Base-by-base conservation (phyloP, 306 rosid species). In the Lathyrus sativus region DNA sequence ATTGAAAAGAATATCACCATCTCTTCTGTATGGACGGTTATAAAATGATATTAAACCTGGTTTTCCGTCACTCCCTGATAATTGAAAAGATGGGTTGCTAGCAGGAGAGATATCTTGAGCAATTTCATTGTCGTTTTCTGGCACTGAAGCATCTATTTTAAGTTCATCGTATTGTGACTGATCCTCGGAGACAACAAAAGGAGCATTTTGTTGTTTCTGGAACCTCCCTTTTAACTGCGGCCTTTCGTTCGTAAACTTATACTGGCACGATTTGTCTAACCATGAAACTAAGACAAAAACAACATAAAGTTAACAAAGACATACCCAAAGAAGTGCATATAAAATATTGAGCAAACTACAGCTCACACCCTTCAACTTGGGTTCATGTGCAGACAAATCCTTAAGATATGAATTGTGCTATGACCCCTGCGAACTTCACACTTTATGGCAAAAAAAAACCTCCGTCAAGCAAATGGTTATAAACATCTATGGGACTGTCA, bases 11-110 rank as follows among this genome's bases (percentile, higher is more conserved):
- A 73, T 62, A 74, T 70, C 83, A 31, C 82, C 75, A 54, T 82
- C 85, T 54, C 72, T 79, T 78, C 76, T 50, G 74, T 84, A 86
- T 1, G 96, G 90, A 37, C 74, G 80, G 71, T 77, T 87, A 81
- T 93, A 88, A 77, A 93, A 93, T 54, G 97, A 93, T 71, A 93
- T 42, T 9, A 86, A 60, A 62, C 97, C 99, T 0, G 96, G 91
- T 76, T 80, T 93, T 76, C 99, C 99, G 39, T 79, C 85, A 77
- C 82, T 68, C 68, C 86, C 84, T 61, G 83, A 78, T 70, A 72
- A 76, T 49, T 61, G 50, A 60, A 67, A 43, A 85, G 75, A 74
- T 49, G 84, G 75, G 78, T 65, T 64, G 66, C 79, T 81, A 45
- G 66, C 74, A 64, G 76, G 75, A 70, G 84, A 72, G 70, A 68